Percentiles rank a stretch among this genome's conserved stretches.
These are phyloP conservation scores for Gaertneriomyces semiglobifer DNA, from an alignment of 192 early-diverging fungal genomes.

Conservation along the genomic window DNA sequence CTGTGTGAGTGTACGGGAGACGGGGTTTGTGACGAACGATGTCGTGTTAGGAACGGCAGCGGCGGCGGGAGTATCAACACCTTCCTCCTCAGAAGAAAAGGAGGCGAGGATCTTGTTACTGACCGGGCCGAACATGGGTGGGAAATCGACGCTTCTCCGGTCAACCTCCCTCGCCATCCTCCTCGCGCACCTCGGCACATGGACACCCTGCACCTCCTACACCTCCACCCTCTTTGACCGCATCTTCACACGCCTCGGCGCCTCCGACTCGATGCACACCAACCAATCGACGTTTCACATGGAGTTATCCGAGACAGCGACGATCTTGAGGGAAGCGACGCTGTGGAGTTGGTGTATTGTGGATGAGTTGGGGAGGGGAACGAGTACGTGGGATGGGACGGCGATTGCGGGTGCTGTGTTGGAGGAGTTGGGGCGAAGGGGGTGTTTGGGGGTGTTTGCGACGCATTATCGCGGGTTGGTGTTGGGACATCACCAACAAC, in stretches of 20 bases:
- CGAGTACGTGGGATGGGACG: constrained; percentile 91
- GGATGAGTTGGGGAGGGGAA: constrained; percentile 97
- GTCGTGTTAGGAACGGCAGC: too few relatives aligned
- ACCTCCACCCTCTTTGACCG: constrained; percentile 73
- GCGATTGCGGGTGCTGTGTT: constrained; percentile 92
- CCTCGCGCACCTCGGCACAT: constrained; percentile 83
- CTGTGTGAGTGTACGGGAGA: constrained; percentile 55
- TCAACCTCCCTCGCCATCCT: constrained; percentile 92
- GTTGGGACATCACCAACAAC: too few relatives aligned
- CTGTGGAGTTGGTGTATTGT: constrained; percentile 87
- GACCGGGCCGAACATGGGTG: constrained; percentile 99
- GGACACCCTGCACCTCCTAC: too few relatives aligned
- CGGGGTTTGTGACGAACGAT: too few relatives aligned
- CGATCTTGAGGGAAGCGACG: constrained; percentile 88
- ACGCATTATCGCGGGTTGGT: constrained; percentile 71
- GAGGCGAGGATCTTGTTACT: constrained; percentile 68
- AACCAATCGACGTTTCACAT: constrained; percentile 97
- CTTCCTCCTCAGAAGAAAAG: too few relatives aligned
- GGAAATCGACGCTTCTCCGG: constrained; percentile 93
- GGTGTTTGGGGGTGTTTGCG: constrained; percentile 77
- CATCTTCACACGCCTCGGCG: constrained; percentile 94
- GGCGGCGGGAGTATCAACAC: too few relatives aligned
- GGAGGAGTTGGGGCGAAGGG: constrained; percentile 33
- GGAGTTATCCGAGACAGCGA: constrained; percentile 89
- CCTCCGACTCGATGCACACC: constrained; percentile 92